Evolutionary conservation across 441 rosid species (phyloP).

Genomic region (Adansonia rubrostipa): DNA sequence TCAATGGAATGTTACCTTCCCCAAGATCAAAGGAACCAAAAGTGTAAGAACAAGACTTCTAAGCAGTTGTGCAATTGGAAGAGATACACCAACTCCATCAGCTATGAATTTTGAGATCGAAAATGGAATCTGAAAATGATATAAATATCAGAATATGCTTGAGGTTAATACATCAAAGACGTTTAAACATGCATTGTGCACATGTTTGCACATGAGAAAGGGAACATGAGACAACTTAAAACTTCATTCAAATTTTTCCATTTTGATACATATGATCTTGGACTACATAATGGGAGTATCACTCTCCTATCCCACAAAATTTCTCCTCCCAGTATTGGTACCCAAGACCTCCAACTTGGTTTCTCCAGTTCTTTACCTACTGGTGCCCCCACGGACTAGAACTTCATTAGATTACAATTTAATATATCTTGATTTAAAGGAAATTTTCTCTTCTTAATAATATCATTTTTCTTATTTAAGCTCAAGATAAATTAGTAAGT

Average conservation of each 20-base stretch:
- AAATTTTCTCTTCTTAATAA: neutral
- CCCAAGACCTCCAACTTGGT: neutral
- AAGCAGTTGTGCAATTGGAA: slow-evolving; percentile 79
- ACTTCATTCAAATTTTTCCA: neutral
- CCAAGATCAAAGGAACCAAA: slow-evolving; percentile 73
- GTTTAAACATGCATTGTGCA: neutral
- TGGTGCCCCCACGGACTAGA: neutral
- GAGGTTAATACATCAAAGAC: slow-evolving; percentile 14
- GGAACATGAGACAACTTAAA: neutral
- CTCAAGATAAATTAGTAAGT: neutral
- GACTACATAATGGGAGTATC: neutral
- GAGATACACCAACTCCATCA: slow-evolving; percentile 78
- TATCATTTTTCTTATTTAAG: neutral
- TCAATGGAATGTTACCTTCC: slow-evolving; percentile 64
- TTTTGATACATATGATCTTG: neutral
- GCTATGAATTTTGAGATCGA: slow-evolving; percentile 85
- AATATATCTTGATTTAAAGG: neutral
- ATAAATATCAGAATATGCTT: slow-evolving; percentile 20
- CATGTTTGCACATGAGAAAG: neutral
- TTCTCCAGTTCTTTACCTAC: neutral
- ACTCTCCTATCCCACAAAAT: neutral
- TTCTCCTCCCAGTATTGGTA: neutral
- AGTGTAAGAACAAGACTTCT: slow-evolving; percentile 78
- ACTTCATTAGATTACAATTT: neutral
- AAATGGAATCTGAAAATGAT: slow-evolving; percentile 73